Percentiles rank a stretch among this genome's conserved stretches.
phyloP scores from a whole-genome alignment of 106 monocot species.

The Chionographis japonica region DNA sequence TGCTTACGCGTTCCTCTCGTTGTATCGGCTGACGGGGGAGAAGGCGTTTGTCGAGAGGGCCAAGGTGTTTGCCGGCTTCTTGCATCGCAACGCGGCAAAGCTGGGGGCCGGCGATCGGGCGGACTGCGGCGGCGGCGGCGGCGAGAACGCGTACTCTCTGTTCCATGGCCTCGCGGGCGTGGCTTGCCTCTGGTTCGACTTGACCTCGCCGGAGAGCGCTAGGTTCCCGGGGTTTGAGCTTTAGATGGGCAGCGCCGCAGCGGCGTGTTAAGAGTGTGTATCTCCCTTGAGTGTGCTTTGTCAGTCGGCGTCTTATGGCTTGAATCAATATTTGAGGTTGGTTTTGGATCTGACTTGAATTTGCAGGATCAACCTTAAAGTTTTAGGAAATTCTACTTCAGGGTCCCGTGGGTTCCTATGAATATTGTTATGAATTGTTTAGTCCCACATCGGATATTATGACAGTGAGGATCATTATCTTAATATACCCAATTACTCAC shows the following conservation, averaged over 20 bases:
- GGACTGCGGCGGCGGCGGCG: background rate
- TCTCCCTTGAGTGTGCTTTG: too few species aligned
- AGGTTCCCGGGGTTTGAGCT: constrained; percentile 37
- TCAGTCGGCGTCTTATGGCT: too few species aligned
- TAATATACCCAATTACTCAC: too few species aligned
- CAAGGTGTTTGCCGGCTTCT: constrained; percentile 17
- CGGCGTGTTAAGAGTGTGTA: background rate
- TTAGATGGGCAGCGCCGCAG: constrained; percentile 2
- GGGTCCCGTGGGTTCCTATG: too few species aligned
- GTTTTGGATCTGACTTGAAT: too few species aligned
- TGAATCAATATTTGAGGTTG: too few species aligned
- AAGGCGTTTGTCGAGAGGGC: constrained; percentile 28
- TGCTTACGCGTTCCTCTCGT: constrained; percentile 38
- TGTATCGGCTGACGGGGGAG: constrained; percentile 39
- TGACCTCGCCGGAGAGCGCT: constrained; percentile 11
- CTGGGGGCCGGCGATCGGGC: background rate
- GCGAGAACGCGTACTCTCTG: constrained; percentile 20
- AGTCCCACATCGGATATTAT: too few species aligned
- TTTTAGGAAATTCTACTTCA: too few species aligned
- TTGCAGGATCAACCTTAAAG: too few species aligned
- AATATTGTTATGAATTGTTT: too few species aligned
- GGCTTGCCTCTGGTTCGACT: constrained; percentile 30
- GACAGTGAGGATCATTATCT: too few species aligned
- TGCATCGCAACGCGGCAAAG: constrained; percentile 22
- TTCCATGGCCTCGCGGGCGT: constrained; percentile 23